Evolutionary conservation across 2,329 filamentous ascomycete species (phyloP).

Genomic region (Ceratocystiopsis minuta): DNA sequence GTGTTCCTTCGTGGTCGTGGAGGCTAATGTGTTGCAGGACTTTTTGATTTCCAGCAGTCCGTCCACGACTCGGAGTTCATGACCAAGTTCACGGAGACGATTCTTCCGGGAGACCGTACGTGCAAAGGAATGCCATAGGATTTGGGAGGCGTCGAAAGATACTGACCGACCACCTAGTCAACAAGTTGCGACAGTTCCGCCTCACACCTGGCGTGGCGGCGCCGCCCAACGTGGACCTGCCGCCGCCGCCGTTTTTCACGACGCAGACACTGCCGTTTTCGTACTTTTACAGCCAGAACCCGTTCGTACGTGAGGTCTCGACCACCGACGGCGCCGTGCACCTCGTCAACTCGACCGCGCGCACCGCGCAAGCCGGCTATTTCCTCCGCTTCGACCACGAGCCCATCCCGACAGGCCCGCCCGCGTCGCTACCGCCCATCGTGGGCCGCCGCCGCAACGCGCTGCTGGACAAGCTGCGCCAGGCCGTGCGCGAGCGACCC

Average conservation of each 20-base stretch:
- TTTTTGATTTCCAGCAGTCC: constrained; percentile 77
- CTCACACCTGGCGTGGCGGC: constrained; percentile 44
- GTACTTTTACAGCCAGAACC: constrained; percentile 73
- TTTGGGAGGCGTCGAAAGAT: too few species aligned
- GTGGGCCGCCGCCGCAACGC: constrained; percentile 43
- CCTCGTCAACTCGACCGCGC: constrained; percentile 39
- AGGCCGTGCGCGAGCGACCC: constrained; percentile 54
- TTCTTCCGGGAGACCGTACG: constrained; percentile 54
- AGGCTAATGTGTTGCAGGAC: constrained; percentile 20
- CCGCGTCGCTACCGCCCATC: constrained; percentile 33
- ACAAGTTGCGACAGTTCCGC: constrained; percentile 41
- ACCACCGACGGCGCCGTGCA: constrained; percentile 32
- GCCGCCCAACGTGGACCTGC: constrained; percentile 45
- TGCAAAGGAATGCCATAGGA: not conserved
- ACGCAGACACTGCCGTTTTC: constrained; percentile 58
- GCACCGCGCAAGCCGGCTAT: constrained; percentile 37
- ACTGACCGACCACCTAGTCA: constrained; percentile 18
- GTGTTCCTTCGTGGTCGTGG: not conserved
- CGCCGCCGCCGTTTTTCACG: constrained; percentile 65
- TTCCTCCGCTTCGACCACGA: constrained; percentile 42
- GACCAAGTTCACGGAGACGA: constrained; percentile 48
- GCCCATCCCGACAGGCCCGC: constrained; percentile 44
- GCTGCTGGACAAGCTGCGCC: constrained; percentile 44
- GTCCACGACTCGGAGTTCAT: constrained; percentile 52
- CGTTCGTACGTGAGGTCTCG: constrained; percentile 47